Percentiles rank a stretch among this genome's conserved stretches.
These are phyloP conservation scores for Candida cerambycidarum DNA, from an alignment of 805 yeast species.

Conservation along the genomic window DNA sequence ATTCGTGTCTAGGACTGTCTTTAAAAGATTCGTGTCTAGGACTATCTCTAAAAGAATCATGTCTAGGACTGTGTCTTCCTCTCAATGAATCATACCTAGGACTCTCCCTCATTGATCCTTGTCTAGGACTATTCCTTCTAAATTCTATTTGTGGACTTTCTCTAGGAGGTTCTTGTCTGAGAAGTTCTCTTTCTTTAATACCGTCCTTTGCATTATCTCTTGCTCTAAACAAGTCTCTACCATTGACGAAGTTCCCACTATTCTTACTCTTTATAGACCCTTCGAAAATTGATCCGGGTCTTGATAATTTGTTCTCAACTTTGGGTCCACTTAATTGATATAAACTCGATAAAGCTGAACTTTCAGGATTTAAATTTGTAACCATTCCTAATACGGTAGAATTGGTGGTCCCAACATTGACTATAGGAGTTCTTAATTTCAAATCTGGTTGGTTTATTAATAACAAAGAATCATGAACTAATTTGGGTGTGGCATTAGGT, in stretches of 20 bases:
- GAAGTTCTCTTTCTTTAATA: neutral
- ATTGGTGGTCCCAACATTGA: constrained; percentile 30
- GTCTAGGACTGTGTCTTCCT: no score
- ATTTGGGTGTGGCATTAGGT: constrained; percentile 11
- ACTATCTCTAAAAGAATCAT: no score
- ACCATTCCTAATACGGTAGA: constrained; percentile 41
- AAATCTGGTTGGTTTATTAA: constrained; percentile 10
- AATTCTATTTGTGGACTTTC: no score
- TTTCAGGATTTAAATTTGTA: constrained; percentile 22
- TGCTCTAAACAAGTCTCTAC: constrained; percentile 13
- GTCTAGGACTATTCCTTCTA: no score
- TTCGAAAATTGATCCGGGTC: constrained; percentile 10
- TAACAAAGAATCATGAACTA: constrained; percentile 13
- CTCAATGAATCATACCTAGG: no score
- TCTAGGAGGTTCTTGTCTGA: no score
- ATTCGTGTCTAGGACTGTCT: no score
- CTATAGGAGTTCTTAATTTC: constrained; percentile 17
- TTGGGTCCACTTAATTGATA: constrained; percentile 30
- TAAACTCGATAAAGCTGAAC: constrained; percentile 39
- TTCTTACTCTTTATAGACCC: constrained; percentile 2
- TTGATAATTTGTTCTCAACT: constrained; percentile 5
- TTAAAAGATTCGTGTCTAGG: no score
- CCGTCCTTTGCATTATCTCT: neutral
- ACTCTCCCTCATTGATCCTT: no score
- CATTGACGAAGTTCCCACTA: constrained; percentile 9